A percentile compares a stretch with the other conserved stretches of the same genome.
These are phyloP conservation scores for Talaromyces sp. DNA, from an alignment of 2,329 filamentous ascomycete genomes.

Conservation along the genomic window DNA sequence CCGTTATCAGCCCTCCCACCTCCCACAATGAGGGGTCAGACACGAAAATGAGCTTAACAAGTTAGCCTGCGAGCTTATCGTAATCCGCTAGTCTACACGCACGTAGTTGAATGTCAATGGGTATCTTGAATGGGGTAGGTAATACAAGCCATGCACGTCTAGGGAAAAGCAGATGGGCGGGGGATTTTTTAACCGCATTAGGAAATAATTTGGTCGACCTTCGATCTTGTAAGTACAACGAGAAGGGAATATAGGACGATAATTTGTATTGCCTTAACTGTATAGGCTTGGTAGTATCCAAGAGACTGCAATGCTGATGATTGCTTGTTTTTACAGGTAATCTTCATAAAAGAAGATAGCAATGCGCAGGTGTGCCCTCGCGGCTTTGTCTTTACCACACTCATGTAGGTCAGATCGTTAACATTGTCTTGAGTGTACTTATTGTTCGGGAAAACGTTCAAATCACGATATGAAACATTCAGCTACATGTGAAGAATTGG, in stretches of 20 bases:
- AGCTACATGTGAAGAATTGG: not conserved
- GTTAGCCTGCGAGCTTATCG: not conserved
- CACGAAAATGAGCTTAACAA: not conserved
- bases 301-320: not conserved
- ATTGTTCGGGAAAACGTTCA: not conserved
- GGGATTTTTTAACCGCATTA: conserved; percentile 37
- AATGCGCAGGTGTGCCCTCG: not conserved
- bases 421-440: not conserved
- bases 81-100: not conserved
- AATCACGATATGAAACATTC: not conserved
- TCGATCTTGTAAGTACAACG: not conserved
- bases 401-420: not conserved
- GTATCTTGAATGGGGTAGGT: conserved; percentile 1
- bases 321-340: no score
- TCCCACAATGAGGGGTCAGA: conserved; percentile 10
- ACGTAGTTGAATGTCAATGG: not conserved
- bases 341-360: not conserved
- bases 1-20: not conserved
- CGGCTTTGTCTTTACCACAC: not conserved
- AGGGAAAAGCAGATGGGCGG: not conserved
- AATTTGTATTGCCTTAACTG: not conserved
- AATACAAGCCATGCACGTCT: not conserved
- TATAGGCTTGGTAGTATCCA: not conserved
- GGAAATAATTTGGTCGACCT: conserved; percentile 23
- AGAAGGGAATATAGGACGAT: not conserved